Base-by-base conservation (phyloP, 805 yeast genomes). In the Cyberlindnera bimundalis region DNA sequence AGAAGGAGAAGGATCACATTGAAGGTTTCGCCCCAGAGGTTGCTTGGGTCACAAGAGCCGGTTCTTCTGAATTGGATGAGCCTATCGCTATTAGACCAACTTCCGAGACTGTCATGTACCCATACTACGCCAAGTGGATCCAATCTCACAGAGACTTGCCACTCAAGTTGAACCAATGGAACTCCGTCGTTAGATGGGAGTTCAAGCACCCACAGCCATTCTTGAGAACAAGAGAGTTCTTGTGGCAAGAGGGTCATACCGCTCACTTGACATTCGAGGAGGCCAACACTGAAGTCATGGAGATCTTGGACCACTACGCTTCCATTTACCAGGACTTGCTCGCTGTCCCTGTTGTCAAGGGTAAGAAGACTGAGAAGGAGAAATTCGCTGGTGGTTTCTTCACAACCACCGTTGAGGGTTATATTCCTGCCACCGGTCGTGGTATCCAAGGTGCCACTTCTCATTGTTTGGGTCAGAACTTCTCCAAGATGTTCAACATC, bases 211-310 rank as follows among this genome's bases (percentile, higher is more conserved):
- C 99, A 43, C 99, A 93, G 71, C 99, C 99, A 37, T 93, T 93
- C 68, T 71, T 93, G 62, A 85, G 99, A 78, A 95, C 99, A 12
- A 84, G 99, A 72, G 99, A 93, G 70, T 93, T 93, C 71, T 74
- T 93, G 66, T 93, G 99, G 99, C 99, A 93, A 72, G 99, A 93
- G 72, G 99, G 99, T 56, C 99, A 93, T 73, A 93, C 99, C 37
- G 99, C 96, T 40, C 96, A 87, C 65, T 76, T 95, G 60, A 84
- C 95, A 42, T 66, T 71, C 50, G 86, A 80, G 47, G 93, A 78
- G 46, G 96, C 99, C 24, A 74, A 76, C 46, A 71, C 71, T 44
- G 98, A 93, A 71, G 98, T 91, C 24, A 61, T 76, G 55, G 82
- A 82, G 65, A 91, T 95, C 59, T 78, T 90, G 62, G 93, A 86